Conservation (phyloP, 2,329 filamentous ascomycete species). For the Delphinella strobiligena region DNA sequence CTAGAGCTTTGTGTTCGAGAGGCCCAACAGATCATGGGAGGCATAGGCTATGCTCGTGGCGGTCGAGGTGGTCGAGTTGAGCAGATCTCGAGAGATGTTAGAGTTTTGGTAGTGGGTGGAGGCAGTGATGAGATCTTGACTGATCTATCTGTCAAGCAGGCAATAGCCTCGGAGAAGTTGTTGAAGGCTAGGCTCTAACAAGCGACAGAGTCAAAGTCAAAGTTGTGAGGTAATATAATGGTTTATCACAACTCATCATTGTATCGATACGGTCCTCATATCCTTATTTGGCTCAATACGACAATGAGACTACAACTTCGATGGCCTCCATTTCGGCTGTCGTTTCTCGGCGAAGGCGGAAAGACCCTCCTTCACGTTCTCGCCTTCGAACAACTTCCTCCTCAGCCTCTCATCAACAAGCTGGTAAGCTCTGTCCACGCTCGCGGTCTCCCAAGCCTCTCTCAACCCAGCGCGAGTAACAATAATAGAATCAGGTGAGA, state of each 20-base stretch:
- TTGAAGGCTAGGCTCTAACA: no score
- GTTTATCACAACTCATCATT: no score
- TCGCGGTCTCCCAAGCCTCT: slow-evolving; percentile 28
- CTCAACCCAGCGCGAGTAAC: slow-evolving; percentile 29
- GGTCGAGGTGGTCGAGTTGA: slow-evolving; percentile 40
- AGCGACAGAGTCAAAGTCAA: no score
- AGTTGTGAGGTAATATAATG: no score
- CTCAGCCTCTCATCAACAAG: slow-evolving; percentile 31
- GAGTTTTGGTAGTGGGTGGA: slow-evolving; percentile 31
- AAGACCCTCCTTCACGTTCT: slow-evolving; percentile 38
- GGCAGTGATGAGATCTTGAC: slow-evolving; percentile 23
- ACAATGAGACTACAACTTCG: slow-evolving; percentile 27
- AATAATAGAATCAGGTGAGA: slow-evolving; percentile 29
- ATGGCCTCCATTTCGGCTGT: slow-evolving; percentile 37
- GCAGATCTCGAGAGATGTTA: slow-evolving; percentile 40
- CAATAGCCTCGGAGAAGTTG: no score
- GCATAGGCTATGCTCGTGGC: slow-evolving; percentile 38
- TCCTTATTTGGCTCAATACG: no score
- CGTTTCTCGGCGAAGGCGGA: slow-evolving; percentile 40
- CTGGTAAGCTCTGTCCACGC: slow-evolving; percentile 29
- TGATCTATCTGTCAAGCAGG: slow-evolving; percentile 22
- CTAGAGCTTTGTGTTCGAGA: slow-evolving; percentile 43
- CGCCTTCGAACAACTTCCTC: slow-evolving; percentile 27
- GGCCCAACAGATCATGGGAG: slow-evolving; percentile 44
- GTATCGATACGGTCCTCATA: no score